Conservation (phyloP, 139 green algal genomes). For the Picochlorum sp. region DNA sequence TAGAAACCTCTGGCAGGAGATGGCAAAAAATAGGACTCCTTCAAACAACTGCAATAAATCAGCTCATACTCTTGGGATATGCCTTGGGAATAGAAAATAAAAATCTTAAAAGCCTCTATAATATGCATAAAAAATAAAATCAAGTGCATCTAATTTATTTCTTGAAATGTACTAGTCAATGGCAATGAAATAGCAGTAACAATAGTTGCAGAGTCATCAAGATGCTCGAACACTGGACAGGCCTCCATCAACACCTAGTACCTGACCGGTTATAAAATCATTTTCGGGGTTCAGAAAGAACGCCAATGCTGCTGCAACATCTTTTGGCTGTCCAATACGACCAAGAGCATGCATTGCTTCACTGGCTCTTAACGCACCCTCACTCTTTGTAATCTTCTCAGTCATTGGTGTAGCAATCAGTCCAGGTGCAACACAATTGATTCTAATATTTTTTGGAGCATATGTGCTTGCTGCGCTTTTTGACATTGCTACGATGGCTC, state of each 20-base stretch:
- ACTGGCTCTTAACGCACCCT: constrained; percentile 37
- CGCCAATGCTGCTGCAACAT: constrained; percentile 53
- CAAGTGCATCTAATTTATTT: background rate
- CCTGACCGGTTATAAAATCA: constrained; percentile 45
- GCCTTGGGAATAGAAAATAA: background rate
- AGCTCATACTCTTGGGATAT: constrained; percentile 8
- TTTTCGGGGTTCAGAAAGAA: constrained; percentile 61
- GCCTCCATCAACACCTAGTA: constrained; percentile 3
- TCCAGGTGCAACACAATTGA: constrained; percentile 71
- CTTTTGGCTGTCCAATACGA: constrained; percentile 57
- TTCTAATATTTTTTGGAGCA: constrained; percentile 64
- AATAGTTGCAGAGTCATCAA: too few species aligned
- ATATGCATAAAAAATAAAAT: background rate
- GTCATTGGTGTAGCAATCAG: constrained; percentile 43
- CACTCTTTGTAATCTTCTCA: constrained; percentile 41
- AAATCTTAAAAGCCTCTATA: background rate
- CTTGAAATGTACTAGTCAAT: background rate
- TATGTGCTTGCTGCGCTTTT: constrained; percentile 57
- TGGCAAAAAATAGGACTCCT: constrained; percentile 39
- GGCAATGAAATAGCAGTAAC: too few species aligned
- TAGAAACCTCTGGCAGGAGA: constrained; percentile 32
- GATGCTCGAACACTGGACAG: background rate
- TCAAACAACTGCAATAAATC: constrained; percentile 13
- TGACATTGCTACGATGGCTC: constrained; percentile 45
- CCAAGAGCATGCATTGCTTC: constrained; percentile 58